A percentile compares a stretch with the other conserved stretches of the same genome.
These are phyloP conservation scores for Nemania sp. DNA, from an alignment of 2,329 filamentous ascomycete species.

Conservation along the genomic window DNA sequence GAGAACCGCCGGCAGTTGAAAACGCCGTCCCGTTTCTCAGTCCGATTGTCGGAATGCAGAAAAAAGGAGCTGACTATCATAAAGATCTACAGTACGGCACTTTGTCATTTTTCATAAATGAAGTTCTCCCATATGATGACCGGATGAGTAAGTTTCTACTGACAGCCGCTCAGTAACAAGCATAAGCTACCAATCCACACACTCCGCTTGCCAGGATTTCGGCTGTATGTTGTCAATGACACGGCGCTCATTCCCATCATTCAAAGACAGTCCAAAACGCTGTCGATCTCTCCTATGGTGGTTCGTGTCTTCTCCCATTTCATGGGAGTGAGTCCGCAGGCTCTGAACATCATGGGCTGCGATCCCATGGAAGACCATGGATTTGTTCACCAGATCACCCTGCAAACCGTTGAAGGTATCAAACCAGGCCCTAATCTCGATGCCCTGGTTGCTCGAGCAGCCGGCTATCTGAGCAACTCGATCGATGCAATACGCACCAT, in stretches of 20 bases:
- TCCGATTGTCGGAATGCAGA: neutral
- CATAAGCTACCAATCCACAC: neutral
- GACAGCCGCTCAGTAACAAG: neutral
- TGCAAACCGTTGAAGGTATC: neutral
- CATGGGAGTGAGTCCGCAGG: neutral
- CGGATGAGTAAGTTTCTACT: neutral
- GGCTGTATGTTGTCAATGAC: neutral
- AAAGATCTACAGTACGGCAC: neutral
- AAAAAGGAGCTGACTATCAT: neutral
- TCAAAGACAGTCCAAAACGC: neutral
- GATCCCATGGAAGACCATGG: neutral
- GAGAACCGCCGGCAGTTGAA: neutral
- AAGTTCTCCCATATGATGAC: no score
- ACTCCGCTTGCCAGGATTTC: neutral
- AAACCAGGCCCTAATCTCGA: neutral
- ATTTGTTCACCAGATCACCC: neutral
- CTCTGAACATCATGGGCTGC: neutral
- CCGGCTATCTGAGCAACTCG: neutral
- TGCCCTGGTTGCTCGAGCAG: neutral
- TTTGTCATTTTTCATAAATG: no score
- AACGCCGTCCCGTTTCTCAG: neutral
- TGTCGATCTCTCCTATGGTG: neutral
- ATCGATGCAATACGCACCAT: neutral
- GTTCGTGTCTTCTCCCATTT: neutral
- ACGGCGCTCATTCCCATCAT: neutral